Evolutionary conservation across 148 eudicot species (phyloP), one percentile per base, ranked within the genome.

Genomic region (Camellia granthamiana): DNA sequence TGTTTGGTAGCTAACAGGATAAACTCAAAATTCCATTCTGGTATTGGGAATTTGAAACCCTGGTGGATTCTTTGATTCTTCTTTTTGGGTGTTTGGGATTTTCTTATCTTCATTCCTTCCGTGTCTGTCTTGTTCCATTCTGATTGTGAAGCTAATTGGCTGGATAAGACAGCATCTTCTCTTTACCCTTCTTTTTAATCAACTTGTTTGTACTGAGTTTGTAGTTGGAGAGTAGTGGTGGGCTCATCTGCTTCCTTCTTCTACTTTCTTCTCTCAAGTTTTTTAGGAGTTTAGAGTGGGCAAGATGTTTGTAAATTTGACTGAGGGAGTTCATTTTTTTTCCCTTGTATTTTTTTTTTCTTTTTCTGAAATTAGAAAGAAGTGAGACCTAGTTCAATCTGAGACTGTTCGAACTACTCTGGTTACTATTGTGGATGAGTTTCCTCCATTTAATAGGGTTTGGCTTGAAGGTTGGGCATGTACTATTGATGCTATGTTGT

Each of bases 391-490:
- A 73, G 76, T 72, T 49, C 41, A 55, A 49, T 71, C 74, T 72
- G 76, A 55, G 69, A 80, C 78, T 81, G 67, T 85, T 84, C 78
- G 80, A 72, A 65, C 66, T 46, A 78, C 65, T n/a, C 42, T 62
- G 70, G 66, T 23, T 63, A 66, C 69, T 82, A 69, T 73, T 78
- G 85, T 89, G 87, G 90, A 94, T 94, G 97, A 94, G 92, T 87
- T 88, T 88, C 73, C 80, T 91, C 69, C 88, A 89, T 81, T 85
- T 95, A 42, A 67, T 90, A 81, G 95, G 93, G 69, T 84, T 91
- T 86, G 95, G 93, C 74, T 82, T 95, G 75, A 93, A 89, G 81
- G 81, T 88, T 78, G 94, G 97, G 65, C 89, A 88, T 85, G 81
- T 90, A 59, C 79, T 92, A 15, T 84, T 86, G 88, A 79, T 84